A percentile compares a stretch with the other conserved stretches of the same genome.
phyloP scores from a whole-genome alignment of 495 filamentous ascomycete species.

The Talaromyces borbonicus region DNA sequence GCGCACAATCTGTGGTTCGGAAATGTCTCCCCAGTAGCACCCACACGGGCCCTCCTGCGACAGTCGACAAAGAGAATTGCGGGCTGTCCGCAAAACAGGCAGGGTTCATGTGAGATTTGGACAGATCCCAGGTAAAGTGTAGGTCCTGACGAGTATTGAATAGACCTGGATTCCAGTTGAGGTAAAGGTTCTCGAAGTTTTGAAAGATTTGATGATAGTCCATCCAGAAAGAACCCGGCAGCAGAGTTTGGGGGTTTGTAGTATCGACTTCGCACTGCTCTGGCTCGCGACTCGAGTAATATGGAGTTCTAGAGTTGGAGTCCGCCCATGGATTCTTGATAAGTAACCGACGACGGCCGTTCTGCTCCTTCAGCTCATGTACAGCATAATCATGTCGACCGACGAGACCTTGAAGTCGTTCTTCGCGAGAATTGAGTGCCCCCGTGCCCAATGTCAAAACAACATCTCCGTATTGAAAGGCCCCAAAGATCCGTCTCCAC shows the following conservation, averaged over 20 bases:
- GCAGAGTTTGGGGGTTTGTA: constrained; percentile 15
- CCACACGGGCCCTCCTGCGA: constrained; percentile 59
- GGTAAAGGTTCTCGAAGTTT: constrained; percentile 87
- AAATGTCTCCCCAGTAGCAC: constrained; percentile 80
- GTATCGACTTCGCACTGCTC: constrained; percentile 7
- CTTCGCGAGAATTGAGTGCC: constrained; percentile 58
- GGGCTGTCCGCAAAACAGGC: constrained; percentile 69
- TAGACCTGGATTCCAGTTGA: constrained; percentile 91
- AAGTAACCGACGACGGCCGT: constrained; percentile 55
- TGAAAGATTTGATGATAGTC: constrained; percentile 72
- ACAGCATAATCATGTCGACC: constrained; percentile 93
- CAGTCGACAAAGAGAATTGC: constrained; percentile 62
- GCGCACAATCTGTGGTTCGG: constrained; percentile 23
- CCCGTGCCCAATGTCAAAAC: constrained; percentile 88
- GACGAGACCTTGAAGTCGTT: constrained; percentile 69
- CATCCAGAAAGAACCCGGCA: constrained; percentile 86
- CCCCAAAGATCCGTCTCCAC: constrained; percentile 68
- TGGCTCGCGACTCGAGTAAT: constrained; percentile 7
- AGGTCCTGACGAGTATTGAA: constrained; percentile 76
- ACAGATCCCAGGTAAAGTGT: constrained; percentile 81
- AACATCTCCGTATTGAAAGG: constrained; percentile 71
- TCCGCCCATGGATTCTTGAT: constrained; percentile 97
- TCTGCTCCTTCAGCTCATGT: constrained; percentile 61
- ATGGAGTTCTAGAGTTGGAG: constrained; percentile 29
- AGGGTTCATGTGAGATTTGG: constrained; percentile 40